phyloP scores from a whole-genome alignment of 176 grass and related monocot species.

The Rhynchospora tenuis region DNA sequence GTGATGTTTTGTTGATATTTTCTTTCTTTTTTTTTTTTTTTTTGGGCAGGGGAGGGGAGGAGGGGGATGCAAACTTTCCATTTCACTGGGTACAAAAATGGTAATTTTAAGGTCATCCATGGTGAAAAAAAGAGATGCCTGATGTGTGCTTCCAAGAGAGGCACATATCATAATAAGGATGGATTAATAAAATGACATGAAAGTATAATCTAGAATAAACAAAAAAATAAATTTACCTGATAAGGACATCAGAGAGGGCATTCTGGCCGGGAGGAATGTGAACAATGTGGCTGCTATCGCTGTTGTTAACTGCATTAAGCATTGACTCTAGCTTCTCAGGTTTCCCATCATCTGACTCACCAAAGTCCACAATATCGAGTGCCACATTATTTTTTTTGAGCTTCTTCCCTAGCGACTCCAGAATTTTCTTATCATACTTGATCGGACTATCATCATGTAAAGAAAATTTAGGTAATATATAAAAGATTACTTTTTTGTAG shows the following conservation, averaged over 20 bases:
- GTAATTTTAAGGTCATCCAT: background rate
- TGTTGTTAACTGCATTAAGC: conserved; percentile 67
- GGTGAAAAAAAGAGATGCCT: background rate
- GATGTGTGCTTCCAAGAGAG: background rate
- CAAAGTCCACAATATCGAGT: conserved; percentile 97
- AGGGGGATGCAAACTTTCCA: background rate
- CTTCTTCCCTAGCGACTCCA: conserved; percentile 92
- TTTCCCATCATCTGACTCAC: conserved; percentile 82
- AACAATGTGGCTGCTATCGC: conserved; percentile 90
- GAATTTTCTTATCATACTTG: conserved; percentile 64
- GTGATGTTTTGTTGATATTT: background rate
- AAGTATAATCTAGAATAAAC: background rate
- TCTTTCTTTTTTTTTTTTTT: too few relatives aligned
- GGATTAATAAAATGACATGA: background rate
- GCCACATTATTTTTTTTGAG: conserved; percentile 97
- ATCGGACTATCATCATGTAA: conserved; percentile 50
- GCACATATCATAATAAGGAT: background rate
- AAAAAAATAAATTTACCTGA: conserved; percentile 43
- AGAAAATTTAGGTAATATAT: background rate
- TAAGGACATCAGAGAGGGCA: conserved; percentile 89
- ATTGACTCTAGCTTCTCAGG: conserved; percentile 85
- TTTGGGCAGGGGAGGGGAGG: too few relatives aligned
- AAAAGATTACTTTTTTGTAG: background rate
- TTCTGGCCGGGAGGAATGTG: conserved; percentile 65
- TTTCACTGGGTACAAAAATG: background rate